phyloP scores from a whole-genome alignment of 1,284 basidiomycete genomes.

The Tylopilus orsonianus region DNA sequence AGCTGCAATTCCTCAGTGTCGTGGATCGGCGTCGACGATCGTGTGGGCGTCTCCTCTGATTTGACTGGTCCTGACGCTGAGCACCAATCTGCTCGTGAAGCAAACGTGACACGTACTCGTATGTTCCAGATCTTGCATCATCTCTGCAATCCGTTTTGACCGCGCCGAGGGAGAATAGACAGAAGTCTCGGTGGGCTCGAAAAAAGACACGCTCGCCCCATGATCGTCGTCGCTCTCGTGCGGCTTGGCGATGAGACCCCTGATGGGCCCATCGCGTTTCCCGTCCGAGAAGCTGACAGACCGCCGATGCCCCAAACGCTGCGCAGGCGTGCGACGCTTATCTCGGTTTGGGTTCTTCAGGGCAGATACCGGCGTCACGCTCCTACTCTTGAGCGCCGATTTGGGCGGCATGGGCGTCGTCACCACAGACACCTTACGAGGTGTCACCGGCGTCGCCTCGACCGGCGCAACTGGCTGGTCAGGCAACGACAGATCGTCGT shows the following conservation, averaged over 20 bases:
- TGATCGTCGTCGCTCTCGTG: constrained; percentile 39
- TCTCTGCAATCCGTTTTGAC: constrained; percentile 76
- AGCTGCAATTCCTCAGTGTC: constrained; percentile 47
- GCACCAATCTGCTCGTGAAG: constrained; percentile 2
- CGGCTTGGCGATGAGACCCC: constrained; percentile 50
- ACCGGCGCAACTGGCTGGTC: constrained; percentile 3
- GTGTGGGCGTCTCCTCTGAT: constrained; percentile 64
- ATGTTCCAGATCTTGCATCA: constrained; percentile 71
- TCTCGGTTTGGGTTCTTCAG: constrained; percentile 46
- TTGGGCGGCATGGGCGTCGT: constrained; percentile 54
- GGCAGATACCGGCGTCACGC: constrained; percentile 31
- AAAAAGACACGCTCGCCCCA: constrained; percentile 31
- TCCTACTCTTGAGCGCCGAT: constrained; percentile 46
- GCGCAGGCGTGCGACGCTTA: constrained; percentile 52
- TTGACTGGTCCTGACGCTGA: constrained; percentile 29
- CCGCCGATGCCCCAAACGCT: constrained; percentile 53
- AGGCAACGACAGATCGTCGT: constrained; percentile 36
- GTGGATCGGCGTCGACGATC: constrained; percentile 46
- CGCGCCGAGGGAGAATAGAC: constrained; percentile 59
- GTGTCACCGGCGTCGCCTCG: constrained; percentile 35
- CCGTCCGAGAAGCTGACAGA: constrained; percentile 96
- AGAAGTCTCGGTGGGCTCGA: constrained; percentile 28
- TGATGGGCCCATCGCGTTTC: constrained; percentile 79
- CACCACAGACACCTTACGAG: constrained; percentile 51
- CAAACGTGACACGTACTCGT: constrained; percentile 47